Percentiles rank a stretch among this genome's conserved stretches.
Evolutionary conservation across 2,329 filamentous ascomycete genomes (phyloP).

Genomic region (Xylaria sp.): DNA sequence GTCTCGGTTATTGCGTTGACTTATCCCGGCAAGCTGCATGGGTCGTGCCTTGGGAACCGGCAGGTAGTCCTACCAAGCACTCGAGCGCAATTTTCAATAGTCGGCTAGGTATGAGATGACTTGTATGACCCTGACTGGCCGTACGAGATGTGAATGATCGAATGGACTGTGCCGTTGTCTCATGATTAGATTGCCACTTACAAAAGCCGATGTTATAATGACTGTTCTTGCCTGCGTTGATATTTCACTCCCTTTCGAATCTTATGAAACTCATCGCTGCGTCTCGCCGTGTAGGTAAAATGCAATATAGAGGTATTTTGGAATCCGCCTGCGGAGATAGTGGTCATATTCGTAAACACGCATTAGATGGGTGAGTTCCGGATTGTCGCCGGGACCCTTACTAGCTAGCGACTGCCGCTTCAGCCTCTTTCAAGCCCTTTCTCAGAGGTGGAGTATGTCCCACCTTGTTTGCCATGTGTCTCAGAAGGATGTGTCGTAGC

Average conservation of each 20-base stretch:
- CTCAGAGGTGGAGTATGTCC: background rate
- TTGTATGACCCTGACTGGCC: background rate
- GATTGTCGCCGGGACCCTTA: background rate
- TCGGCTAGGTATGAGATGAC: background rate
- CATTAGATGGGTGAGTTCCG: background rate
- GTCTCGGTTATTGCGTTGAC: background rate
- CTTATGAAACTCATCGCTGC: background rate
- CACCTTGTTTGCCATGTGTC: background rate
- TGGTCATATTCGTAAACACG: conserved; percentile 13
- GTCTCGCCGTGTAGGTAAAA: background rate
- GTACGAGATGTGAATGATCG: background rate
- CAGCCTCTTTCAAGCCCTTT: conserved; percentile 2
- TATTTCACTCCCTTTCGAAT: too few species aligned
- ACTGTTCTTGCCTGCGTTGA: background rate
- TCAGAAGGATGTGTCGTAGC: conserved; percentile 16
- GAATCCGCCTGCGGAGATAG: conserved; percentile 1
- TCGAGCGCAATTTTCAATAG: background rate
- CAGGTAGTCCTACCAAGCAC: background rate
- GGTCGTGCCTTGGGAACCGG: background rate
- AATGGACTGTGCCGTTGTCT: background rate
- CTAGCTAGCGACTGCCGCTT: background rate
- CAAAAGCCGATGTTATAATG: background rate
- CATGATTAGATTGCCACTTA: background rate
- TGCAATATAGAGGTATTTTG: conserved; percentile 10
- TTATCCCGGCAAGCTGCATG: background rate